These are phyloP conservation scores for Exophiala sp. DNA, from an alignment of 2,329 filamentous ascomycete species.

Conservation along the genomic window DNA sequence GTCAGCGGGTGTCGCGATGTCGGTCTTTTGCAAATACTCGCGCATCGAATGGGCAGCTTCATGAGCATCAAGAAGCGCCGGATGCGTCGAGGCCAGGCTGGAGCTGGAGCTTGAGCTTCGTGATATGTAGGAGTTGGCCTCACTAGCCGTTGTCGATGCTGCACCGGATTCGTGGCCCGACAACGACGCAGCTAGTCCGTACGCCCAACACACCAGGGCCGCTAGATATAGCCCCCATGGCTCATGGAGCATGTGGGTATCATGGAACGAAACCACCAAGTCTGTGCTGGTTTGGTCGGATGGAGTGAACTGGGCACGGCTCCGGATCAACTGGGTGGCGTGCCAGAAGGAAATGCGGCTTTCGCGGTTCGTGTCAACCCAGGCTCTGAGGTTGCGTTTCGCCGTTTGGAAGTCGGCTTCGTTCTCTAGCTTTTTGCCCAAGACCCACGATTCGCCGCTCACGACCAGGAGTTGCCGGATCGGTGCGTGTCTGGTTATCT, in stretches of 20 bases:
- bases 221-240: slow-evolving; percentile 35
- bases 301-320: slow-evolving; percentile 14
- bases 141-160: slow-evolving; percentile 14
- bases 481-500: slow-evolving; percentile 32
- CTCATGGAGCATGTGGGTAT: slow-evolving; percentile 32
- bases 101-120: slow-evolving; percentile 14
- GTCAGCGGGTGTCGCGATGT: slow-evolving; percentile 19
- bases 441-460: slow-evolving; percentile 36
- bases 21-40: slow-evolving; percentile 20
- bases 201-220: slow-evolving; percentile 35
- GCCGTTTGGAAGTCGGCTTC: slow-evolving; percentile 32
- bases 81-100: slow-evolving; percentile 17
- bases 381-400: slow-evolving; percentile 31
- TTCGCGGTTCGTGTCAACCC: slow-evolving; percentile 30
- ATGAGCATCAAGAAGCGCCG: slow-evolving; percentile 17
- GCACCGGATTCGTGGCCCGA: slow-evolving; percentile 11
- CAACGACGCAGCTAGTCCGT: slow-evolving; percentile 27
- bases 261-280: slow-evolving; percentile 14
- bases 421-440: slow-evolving; percentile 34
- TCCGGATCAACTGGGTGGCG: slow-evolving; percentile 28
- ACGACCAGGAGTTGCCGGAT: slow-evolving; percentile 33
- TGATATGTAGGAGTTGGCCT: slow-evolving; percentile 18
- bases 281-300: slow-evolving; percentile 13
- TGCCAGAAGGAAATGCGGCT: slow-evolving; percentile 34
- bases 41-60: slow-evolving; percentile 21